Evolutionary conservation across 768 basidiomycete species (phyloP).

Genomic region (Lepiota brunneoincarnata): DNA sequence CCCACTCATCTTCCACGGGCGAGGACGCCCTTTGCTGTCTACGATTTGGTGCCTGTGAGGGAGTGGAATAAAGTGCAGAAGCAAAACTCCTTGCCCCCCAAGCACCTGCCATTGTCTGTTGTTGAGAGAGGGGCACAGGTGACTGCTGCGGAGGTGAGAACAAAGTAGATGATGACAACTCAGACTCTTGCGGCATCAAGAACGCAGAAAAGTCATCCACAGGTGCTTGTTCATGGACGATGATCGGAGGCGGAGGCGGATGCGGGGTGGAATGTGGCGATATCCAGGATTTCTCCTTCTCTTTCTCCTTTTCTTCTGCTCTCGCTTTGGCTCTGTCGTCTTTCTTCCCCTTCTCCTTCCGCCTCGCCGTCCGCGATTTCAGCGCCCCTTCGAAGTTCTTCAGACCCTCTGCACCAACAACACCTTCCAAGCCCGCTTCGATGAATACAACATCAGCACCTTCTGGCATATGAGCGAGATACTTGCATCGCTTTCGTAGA

Average conservation of each 20-base stretch:
- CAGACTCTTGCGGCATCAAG: background rate
- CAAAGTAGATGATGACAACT: constrained; percentile 8
- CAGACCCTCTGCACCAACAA: constrained; percentile 74
- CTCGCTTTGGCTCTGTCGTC: constrained; percentile 82
- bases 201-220: constrained; percentile 23
- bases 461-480: constrained; percentile 88
- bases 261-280: constrained; percentile 14
- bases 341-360: constrained; percentile 80
- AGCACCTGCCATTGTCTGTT: constrained; percentile 42
- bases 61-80: constrained; percentile 62
- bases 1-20: constrained; percentile 63
- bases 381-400: constrained; percentile 83
- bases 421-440: constrained; percentile 77
- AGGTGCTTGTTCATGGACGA: constrained; percentile 21
- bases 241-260: constrained; percentile 18
- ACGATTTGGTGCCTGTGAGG: constrained; percentile 24
- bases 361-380: constrained; percentile 65
- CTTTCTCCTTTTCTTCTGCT: constrained; percentile 76
- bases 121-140: background rate
- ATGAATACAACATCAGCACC: constrained; percentile 93
- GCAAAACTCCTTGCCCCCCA: constrained; percentile 86
- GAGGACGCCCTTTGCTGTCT: constrained; percentile 29
- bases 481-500: constrained; percentile 92
- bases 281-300: constrained; percentile 41
- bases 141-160: constrained; percentile 4